Evolutionary conservation across 202 grass and related monocot species (phyloP), one percentile per base, ranked within the genome.

Genomic region (Bolboschoenoplectus hybrid): DNA sequence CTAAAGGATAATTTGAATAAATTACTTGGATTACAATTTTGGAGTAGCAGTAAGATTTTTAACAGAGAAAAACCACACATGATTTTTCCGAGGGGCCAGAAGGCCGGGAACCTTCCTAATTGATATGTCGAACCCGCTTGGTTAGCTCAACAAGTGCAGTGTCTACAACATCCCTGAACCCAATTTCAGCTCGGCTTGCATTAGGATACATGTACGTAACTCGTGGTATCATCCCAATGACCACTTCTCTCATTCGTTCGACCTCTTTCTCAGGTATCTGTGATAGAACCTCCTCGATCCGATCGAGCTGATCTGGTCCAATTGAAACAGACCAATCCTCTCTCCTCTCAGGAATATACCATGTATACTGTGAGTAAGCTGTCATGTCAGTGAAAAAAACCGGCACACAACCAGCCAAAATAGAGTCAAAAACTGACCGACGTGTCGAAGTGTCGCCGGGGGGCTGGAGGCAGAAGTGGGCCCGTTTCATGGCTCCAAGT

Each of bases 321-420:
- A 94, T 89, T 69, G 88, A 52, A 67, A 94, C 88, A n/a, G 92
- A 94, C 80, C 84, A 94, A 38, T 61, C 85, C 71, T 81, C 82
- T 67, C 74, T 36, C 35, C 26, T 75, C 3, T 82, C 64, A 9
- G 89, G 88, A 1, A 90, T 62, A 65, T 94, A 88, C 92, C 89
- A 89, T 7, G 67, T 46, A 85, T 91, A 93, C 76, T 93, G 91
- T 82, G 83, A 44, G 67, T 89, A 90, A 9, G 89, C 89, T 9
- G 87, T 84, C 39, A 74, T 38, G 16, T 86, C 83, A 47, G 81
- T 80, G 76, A 93, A 93, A 63, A 93, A 86, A 14, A 93, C 86
- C 0, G 89, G 91, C 60, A 93, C 86, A 51, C 91, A 93, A 3
- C 85, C 76, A 2, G 87, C 70, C 51, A 89, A 62, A 56, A 91